A percentile compares a stretch with the other conserved stretches of the same genome.
Conservation (phyloP, 805 yeast species). For the Diddensiella transvaalensis region DNA sequence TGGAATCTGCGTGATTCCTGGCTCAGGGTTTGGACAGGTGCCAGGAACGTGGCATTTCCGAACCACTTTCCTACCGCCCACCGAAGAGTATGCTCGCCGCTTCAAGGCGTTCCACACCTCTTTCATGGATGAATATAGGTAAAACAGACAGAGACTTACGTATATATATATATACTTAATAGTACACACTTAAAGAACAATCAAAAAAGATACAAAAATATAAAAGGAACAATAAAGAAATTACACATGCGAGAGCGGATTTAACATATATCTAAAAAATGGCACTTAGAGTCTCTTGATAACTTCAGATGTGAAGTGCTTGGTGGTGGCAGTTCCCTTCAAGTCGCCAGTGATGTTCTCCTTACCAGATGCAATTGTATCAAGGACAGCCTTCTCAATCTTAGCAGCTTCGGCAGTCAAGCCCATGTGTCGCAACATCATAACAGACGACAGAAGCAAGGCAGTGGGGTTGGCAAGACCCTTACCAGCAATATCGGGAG, state of each 20-base stretch:
- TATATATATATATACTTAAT: not conserved
- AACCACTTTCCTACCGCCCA: slow-evolving; percentile 96
- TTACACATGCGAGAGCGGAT: no score
- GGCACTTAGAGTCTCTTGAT: slow-evolving; percentile 62
- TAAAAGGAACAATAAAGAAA: not conserved
- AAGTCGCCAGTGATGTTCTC: slow-evolving; percentile 96
- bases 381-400: slow-evolving; percentile 81
- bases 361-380: slow-evolving; percentile 90
- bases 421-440: slow-evolving; percentile 99
- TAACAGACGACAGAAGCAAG: slow-evolving; percentile 86
- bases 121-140: slow-evolving; percentile 48
- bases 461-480: slow-evolving; percentile 99
- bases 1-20: slow-evolving; percentile 97
- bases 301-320: slow-evolving; percentile 88
- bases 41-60: slow-evolving; percentile 88
- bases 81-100: slow-evolving; percentile 76
- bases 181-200: no score
- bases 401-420: slow-evolving; percentile 74
- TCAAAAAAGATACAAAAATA: no score
- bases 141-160: not conserved
- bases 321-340: slow-evolving; percentile 86
- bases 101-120: slow-evolving; percentile 77
- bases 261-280: no score
- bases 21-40: slow-evolving; percentile 93
- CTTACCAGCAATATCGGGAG: slow-evolving; percentile 99